phyloP scores from a whole-genome alignment of 768 basidiomycete genomes.

The Termitomyces sp. region DNA sequence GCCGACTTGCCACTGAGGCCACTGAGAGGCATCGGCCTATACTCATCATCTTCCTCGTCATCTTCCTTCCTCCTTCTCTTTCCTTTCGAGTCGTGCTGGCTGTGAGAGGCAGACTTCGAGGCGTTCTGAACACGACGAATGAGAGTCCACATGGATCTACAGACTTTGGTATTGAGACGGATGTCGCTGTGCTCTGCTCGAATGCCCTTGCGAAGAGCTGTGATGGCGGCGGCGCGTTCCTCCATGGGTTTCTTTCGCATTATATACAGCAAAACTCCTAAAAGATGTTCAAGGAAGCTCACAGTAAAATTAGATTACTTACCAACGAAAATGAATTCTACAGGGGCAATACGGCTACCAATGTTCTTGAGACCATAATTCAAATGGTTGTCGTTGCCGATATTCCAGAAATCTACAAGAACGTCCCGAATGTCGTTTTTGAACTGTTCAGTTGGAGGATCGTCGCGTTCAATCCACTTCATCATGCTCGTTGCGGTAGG shows the following conservation, averaged over 20 bases:
- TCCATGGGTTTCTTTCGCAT: constrained; percentile 40
- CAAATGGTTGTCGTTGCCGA: constrained; percentile 38
- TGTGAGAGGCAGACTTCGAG: constrained; percentile 17
- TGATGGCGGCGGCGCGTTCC: constrained; percentile 52
- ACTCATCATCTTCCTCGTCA: constrained; percentile 40
- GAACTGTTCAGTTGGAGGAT: constrained; percentile 43
- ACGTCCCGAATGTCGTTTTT: constrained; percentile 49
- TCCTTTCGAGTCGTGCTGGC: constrained; percentile 14
- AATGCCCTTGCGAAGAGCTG: constrained; percentile 51
- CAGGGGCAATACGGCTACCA: constrained; percentile 61
- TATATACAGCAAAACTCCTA: constrained; percentile 66
- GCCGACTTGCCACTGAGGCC: constrained; percentile 28
- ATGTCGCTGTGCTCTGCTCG: constrained; percentile 60
- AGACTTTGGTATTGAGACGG: constrained; percentile 55
- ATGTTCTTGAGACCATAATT: constrained; percentile 50
- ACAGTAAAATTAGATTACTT: constrained; percentile 10
- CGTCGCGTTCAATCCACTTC: constrained; percentile 41
- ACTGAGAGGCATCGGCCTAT: constrained; percentile 40
- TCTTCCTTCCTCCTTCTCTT: constrained; percentile 28
- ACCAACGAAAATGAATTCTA: constrained; percentile 84
- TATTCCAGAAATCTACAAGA: constrained; percentile 49
- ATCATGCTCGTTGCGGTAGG: constrained; percentile 58
- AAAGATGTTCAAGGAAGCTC: not conserved
- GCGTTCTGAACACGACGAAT: constrained; percentile 38
- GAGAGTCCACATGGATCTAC: constrained; percentile 54